Conservation (phyloP, 805 yeast genomes). For the Hanseniaspora thailandica region DNA sequence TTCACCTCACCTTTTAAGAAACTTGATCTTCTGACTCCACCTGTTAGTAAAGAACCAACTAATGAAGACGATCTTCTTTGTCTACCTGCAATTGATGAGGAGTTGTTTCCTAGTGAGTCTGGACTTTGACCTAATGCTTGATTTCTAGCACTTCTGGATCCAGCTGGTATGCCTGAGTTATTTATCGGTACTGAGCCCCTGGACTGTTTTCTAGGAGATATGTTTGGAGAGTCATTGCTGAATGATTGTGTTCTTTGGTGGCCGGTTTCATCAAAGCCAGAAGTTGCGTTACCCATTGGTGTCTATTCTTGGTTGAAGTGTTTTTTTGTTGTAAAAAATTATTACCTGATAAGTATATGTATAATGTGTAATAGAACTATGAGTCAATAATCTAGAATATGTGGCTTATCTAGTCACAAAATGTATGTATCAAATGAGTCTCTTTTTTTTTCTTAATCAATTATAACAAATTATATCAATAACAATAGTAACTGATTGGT, state of each 20-base stretch:
- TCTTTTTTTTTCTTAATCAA: too few species aligned
- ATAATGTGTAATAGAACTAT: too few species aligned
- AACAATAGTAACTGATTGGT: too few species aligned
- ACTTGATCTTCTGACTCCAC: constrained; percentile 21
- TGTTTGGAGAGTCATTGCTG: background rate
- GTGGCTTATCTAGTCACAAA: too few species aligned
- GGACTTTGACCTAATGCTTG: background rate
- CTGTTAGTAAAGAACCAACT: constrained; percentile 21
- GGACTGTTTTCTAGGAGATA: background rate
- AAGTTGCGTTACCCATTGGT: constrained; percentile 9
- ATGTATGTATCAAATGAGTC: too few species aligned
- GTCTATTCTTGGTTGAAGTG: background rate
- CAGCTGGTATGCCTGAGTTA: constrained; percentile 5
- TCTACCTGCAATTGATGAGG: constrained; percentile 12
- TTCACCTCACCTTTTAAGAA: constrained; percentile 18
- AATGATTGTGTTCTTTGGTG: background rate
- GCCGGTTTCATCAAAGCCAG: constrained; percentile 7
- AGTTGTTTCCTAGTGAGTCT: background rate
- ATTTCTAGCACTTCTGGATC: constrained; percentile 9
- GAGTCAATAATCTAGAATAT: too few species aligned
- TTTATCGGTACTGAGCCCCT: background rate
- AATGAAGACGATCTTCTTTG: constrained; percentile 23
- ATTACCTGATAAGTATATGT: too few species aligned
- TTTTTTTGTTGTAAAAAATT: constrained; percentile 26
- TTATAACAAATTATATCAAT: too few species aligned